phyloP scores from a whole-genome alignment of 225 moss, liverwort and hornwort species.

The Lunularia cruciata region DNA sequence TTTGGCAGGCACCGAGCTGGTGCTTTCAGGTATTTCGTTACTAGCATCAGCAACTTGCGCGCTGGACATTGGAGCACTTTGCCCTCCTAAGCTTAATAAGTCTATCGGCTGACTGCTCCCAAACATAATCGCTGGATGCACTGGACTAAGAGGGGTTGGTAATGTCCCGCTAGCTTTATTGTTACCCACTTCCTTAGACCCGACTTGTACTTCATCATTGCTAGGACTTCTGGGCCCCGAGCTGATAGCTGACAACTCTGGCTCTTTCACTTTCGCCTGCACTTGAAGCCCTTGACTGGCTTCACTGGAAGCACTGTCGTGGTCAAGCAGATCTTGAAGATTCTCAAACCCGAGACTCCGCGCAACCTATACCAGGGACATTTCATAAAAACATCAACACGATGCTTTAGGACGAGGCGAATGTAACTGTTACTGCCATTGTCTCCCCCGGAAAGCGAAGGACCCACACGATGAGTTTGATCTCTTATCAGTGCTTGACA shows the following conservation, averaged over 20 bases:
- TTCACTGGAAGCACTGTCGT: slow-evolving; percentile 71
- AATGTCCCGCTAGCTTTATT: slow-evolving; percentile 19
- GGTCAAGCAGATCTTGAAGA: slow-evolving; percentile 72
- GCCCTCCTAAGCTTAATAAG: slow-evolving; percentile 49
- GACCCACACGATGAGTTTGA: too few species aligned
- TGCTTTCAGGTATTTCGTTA: slow-evolving; percentile 2
- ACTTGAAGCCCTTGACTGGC: slow-evolving; percentile 69
- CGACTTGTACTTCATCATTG: slow-evolving; percentile 17
- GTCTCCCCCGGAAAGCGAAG: too few species aligned
- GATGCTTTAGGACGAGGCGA: too few species aligned
- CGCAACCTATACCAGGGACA: slow-evolving; percentile 53
- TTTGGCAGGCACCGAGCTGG: slow-evolving; percentile 16
- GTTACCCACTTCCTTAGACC: slow-evolving; percentile 15
- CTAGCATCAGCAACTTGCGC: slow-evolving; percentile 20
- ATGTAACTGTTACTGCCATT: too few species aligned
- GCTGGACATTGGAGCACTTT: slow-evolving; percentile 30
- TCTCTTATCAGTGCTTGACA: too few species aligned
- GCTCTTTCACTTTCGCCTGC: slow-evolving; percentile 25
- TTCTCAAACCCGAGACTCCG: slow-evolving; percentile 70
- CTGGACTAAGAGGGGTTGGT: slow-evolving; percentile 36
- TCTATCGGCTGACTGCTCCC: slow-evolving; percentile 91
- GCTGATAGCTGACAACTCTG: slow-evolving; percentile 22
- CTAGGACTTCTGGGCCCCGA: slow-evolving; percentile 8
- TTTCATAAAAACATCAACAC: too few species aligned
- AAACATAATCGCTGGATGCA: slow-evolving; percentile 71